These are phyloP conservation scores for Phytopythium chamaehyphon DNA, from an alignment of 352 stramenopile species.

Conservation along the genomic window DNA sequence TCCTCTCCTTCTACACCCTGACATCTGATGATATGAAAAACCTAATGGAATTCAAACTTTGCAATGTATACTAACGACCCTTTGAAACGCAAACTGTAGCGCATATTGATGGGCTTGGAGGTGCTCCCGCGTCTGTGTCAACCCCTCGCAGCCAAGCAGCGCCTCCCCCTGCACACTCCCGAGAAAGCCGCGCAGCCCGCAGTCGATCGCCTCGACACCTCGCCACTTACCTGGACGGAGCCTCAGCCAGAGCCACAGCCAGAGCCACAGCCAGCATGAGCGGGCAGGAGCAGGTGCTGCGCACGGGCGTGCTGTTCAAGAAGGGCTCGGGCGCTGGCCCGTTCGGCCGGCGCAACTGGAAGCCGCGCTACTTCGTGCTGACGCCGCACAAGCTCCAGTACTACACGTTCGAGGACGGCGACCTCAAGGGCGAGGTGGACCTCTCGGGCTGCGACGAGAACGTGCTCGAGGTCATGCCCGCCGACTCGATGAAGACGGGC, in stretches of 20 bases:
- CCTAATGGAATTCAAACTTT: too few relatives aligned
- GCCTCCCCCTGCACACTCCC: too few relatives aligned
- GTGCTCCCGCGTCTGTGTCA: too few relatives aligned
- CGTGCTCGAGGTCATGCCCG: conserved; percentile 76
- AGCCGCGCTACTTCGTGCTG: conserved; percentile 76
- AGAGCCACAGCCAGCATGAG: conserved; percentile 20
- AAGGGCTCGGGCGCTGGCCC: conserved; percentile 58
- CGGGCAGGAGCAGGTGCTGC: conserved; percentile 41
- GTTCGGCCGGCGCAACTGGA: conserved; percentile 77
- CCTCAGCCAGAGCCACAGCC: background rate
- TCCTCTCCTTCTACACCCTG: too few relatives aligned
- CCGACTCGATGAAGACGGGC: conserved; percentile 69
- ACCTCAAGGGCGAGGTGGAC: conserved; percentile 69
- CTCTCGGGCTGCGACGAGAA: conserved; percentile 53
- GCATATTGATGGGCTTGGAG: too few relatives aligned
- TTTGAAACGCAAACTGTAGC: too few relatives aligned
- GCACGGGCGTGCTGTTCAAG: conserved; percentile 82
- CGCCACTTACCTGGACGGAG: too few relatives aligned
- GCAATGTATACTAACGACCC: too few relatives aligned
- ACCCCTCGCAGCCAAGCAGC: too few relatives aligned
- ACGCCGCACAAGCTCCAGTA: conserved; percentile 56
- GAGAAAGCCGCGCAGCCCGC: too few relatives aligned
- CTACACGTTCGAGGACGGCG: conserved; percentile 79
- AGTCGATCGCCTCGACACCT: too few relatives aligned
- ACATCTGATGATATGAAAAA: too few relatives aligned